Conservation (phyloP, 1,139 yeast species). For the Saccharomycopsis phalli region DNA sequence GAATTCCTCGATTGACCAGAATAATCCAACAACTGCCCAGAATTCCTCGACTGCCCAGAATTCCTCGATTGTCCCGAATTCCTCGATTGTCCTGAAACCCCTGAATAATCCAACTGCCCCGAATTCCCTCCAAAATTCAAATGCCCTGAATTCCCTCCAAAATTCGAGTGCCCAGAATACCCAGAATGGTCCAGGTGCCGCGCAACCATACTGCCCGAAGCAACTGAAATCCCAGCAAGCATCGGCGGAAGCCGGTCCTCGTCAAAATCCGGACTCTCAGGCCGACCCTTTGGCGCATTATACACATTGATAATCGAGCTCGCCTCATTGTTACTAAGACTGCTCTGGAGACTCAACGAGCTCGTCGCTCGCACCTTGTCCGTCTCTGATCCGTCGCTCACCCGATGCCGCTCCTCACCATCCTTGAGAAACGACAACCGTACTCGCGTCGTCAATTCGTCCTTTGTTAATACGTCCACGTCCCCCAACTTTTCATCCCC, state of each 20-base stretch:
- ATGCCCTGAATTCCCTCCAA: too few relatives aligned
- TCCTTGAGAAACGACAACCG: constrained; percentile 13
- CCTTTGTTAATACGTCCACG: neutral
- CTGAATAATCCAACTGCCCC: too few relatives aligned
- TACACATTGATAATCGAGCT: constrained; percentile 17
- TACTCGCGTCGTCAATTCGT: constrained; percentile 11
- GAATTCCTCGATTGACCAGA: too few relatives aligned
- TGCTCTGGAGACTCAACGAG: constrained; percentile 1
- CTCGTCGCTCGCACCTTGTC: constrained; percentile 3
- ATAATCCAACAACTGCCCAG: too few relatives aligned
- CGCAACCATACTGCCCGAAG: neutral
- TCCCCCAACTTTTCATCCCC: neutral
- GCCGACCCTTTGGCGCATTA: constrained; percentile 11
- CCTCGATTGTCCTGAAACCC: too few relatives aligned
- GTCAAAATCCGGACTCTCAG: constrained; percentile 2
- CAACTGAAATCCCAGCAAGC: constrained; percentile 5
- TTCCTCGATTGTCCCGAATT: too few relatives aligned
- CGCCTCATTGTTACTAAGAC: constrained; percentile 8
- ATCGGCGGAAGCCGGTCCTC: constrained; percentile 15
- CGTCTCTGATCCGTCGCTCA: neutral
- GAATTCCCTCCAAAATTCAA: too few relatives aligned
- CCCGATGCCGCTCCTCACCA: neutral
- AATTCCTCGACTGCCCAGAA: too few relatives aligned
- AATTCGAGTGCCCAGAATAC: too few relatives aligned
- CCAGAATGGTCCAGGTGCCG: constrained; percentile 7